A percentile compares a stretch with the other conserved stretches of the same genome.
Conservation (phyloP, 768 basidiomycete species). For the Leccinum truebloodii region DNA sequence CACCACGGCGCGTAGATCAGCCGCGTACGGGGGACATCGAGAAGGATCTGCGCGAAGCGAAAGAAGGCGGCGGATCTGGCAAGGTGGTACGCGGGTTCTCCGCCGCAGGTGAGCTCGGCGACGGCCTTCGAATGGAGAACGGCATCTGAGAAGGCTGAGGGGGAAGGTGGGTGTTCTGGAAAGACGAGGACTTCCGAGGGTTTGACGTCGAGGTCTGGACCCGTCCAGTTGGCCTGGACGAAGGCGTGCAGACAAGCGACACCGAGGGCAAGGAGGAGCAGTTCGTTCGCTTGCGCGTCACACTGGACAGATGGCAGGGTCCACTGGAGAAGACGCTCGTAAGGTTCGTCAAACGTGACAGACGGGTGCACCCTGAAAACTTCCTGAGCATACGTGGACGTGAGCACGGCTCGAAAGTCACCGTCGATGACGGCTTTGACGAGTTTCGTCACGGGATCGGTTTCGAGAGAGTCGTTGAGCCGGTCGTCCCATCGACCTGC, state of each 20-base stretch:
- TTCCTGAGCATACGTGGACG: conserved; percentile 43
- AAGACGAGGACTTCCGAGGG: conserved; percentile 43
- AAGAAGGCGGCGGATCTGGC: conserved; percentile 68
- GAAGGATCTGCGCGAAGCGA: conserved; percentile 69
- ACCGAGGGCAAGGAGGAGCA: conserved; percentile 61
- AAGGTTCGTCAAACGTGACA: conserved; percentile 40
- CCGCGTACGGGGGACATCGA: conserved; percentile 51
- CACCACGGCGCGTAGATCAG: conserved; percentile 70
- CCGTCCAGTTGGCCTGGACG: conserved; percentile 95
- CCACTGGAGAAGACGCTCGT: conserved; percentile 39
- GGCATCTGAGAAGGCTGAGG: conserved; percentile 41
- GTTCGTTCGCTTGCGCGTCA: conserved; percentile 43
- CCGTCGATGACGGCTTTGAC: conserved; percentile 61
- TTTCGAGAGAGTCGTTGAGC: conserved; percentile 25
- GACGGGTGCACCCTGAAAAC: conserved; percentile 38
- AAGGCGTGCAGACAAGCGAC: conserved; percentile 87
- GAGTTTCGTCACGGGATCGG: conserved; percentile 34
- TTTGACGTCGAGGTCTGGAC: conserved; percentile 74
- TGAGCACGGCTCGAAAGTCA: conserved; percentile 54
- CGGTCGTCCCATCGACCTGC: conserved; percentile 44
- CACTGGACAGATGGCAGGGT: conserved; percentile 20
- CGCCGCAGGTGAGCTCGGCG: conserved; percentile 75
- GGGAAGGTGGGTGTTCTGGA: conserved; percentile 21
- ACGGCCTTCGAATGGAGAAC: conserved; percentile 65
- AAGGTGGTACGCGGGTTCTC: conserved; percentile 97